Evolutionary conservation across 495 filamentous ascomycete genomes (phyloP), one percentile per base, ranked within the genome.

Genomic region (Penicillium taxi): DNA sequence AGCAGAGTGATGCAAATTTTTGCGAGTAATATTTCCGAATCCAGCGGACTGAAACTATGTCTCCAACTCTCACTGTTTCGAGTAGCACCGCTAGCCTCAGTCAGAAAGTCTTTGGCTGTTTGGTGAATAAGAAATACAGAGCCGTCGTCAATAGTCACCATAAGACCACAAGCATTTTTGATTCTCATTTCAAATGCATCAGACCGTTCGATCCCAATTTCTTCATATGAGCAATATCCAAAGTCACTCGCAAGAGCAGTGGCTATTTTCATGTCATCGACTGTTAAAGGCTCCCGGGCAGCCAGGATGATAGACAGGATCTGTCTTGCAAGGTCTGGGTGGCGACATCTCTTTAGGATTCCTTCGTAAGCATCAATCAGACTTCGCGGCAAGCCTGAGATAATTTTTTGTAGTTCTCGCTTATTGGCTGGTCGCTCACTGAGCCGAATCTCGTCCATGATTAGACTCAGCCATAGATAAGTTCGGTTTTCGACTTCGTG

Each of bases 391-490:
- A 39, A 12, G 20, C 9, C 9, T 31, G 28, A 39, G 7, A 39
- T 39, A 14, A 39, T 39, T 6, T 36, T 39, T 5, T 32, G 13
- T 8, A 39, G 12, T 32, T 39, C 37, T 39, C 37, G 37, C 21
- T 32, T 39, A 32, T 39, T 39, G 13, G 37, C 19, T 18, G 37
- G 37, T 14, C 37, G 37, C 13, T 39, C 28, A 25, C 37, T 39
- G 13, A 39, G 22, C 27, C 37, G 37, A 19, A 39, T 39, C 9
- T 39, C 37, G 6, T 39, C 37, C 27, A 25, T 39, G 11, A 39
- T 32, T 13, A 39, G 28, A 13, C 27, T 39, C 1, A 39, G 37
- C 69, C 66, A 71, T n/a, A 73, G 63, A 45, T 73, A 73, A n/a
- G 65, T 71, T 17, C 64, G 48, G 26, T 69, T 52, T 12, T 40